phyloP scores from a whole-genome alignment of 306 rosid genomes.

The Lagenaria siceraria region DNA sequence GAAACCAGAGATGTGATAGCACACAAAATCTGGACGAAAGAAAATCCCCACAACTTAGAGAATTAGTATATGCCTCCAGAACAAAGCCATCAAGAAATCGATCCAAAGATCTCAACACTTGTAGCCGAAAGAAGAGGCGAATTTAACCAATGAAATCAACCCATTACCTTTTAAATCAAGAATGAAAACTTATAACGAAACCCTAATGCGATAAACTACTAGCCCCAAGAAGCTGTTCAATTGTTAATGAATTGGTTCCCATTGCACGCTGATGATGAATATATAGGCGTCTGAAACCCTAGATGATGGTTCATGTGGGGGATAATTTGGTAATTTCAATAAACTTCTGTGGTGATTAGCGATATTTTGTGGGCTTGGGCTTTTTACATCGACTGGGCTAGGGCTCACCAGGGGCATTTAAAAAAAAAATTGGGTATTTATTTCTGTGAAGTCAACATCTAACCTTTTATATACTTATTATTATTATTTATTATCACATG shows the following conservation, averaged over 20 bases:
- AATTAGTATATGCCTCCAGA: constrained; percentile 51
- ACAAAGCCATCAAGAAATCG: constrained; percentile 65
- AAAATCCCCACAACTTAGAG: constrained; percentile 9
- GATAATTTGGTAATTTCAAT: neutral
- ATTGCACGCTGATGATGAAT: neutral
- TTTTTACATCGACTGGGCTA: neutral
- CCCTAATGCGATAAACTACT: neutral
- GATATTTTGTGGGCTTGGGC: neutral
- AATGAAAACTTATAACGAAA: neutral
- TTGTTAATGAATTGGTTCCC: neutral
- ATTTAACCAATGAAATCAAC: neutral
- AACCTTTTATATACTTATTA: no score
- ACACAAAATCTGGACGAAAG: constrained; percentile 18
- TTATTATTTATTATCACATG: no score
- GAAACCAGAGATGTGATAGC: constrained; percentile 23
- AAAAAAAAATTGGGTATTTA: no score
- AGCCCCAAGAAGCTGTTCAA: neutral
- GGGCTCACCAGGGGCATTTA: no score
- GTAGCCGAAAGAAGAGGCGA: constrained; percentile 71
- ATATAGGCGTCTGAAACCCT: neutral
- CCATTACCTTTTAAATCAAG: neutral
- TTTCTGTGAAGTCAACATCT: neutral
- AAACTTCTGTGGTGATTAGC: neutral
- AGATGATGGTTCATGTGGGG: neutral
- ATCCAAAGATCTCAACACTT: constrained; percentile 51